These are phyloP conservation scores for Botrytis tulipae DNA, from an alignment of 2,329 filamentous ascomycete species.

Conservation along the genomic window DNA sequence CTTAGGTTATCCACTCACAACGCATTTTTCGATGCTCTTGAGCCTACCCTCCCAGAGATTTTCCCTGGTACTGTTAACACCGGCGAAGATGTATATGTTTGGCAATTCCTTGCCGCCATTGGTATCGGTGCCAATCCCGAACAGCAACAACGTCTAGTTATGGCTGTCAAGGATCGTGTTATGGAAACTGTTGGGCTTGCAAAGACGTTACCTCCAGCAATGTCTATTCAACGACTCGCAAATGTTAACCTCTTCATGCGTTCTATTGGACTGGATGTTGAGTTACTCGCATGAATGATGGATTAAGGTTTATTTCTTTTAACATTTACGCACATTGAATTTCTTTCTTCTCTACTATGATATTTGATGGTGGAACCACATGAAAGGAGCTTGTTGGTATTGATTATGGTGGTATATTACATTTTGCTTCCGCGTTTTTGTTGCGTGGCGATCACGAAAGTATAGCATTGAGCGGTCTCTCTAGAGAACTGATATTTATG, in stretches of 20 bases:
- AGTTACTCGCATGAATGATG: constrained; percentile 47
- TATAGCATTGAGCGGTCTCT: not conserved
- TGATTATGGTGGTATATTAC: constrained; percentile 16
- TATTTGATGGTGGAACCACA: constrained; percentile 12
- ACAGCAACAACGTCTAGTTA: constrained; percentile 90
- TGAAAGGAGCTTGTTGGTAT: constrained; percentile 12
- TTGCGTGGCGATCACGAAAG: constrained; percentile 10
- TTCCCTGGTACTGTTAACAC: constrained; percentile 91
- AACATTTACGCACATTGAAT: constrained; percentile 12
- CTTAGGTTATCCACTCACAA: constrained; percentile 74
- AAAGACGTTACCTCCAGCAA: constrained; percentile 83
- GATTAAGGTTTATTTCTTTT: constrained; percentile 4
- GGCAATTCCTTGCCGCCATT: constrained; percentile 95
- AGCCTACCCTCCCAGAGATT: constrained; percentile 77
- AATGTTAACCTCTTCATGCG: constrained; percentile 99
- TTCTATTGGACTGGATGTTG: constrained; percentile 96
- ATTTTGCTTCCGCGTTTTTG: constrained; percentile 12
- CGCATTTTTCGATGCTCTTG: constrained; percentile 80
- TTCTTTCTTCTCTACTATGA: constrained; percentile 14
- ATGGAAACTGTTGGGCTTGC: constrained; percentile 90
- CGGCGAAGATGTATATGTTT: constrained; percentile 92
- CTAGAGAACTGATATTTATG: not conserved
- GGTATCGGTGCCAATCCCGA: constrained; percentile 91
- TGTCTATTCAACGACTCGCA: constrained; percentile 77
- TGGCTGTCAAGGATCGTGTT: constrained; percentile 95